phyloP scores from a whole-genome alignment of 306 rosid species.

The Prunus fruticosa region DNA sequence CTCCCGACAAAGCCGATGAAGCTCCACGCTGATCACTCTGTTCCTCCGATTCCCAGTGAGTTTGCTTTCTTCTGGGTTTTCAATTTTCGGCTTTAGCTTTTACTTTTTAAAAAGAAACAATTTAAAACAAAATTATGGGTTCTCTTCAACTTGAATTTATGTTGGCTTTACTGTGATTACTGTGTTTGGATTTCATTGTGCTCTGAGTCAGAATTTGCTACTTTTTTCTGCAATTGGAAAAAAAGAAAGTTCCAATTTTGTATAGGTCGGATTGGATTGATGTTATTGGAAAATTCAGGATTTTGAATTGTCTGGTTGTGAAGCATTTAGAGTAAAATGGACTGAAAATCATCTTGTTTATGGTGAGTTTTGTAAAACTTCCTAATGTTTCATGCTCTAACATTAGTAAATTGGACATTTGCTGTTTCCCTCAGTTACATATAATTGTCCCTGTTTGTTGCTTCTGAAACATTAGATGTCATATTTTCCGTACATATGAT shows the following conservation, averaged over 20 bases:
- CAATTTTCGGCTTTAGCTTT: background rate
- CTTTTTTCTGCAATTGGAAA: too few relatives aligned
- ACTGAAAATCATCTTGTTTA: background rate
- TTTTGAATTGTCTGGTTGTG: background rate
- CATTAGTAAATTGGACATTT: too few relatives aligned
- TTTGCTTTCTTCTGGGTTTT: background rate
- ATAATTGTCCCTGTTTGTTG: too few relatives aligned
- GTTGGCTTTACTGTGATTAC: background rate
- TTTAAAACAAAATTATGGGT: background rate
- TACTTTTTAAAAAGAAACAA: background rate
- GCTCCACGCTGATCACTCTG: constrained; percentile 11
- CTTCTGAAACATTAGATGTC: background rate
- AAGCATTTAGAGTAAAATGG: background rate
- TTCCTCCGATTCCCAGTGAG: constrained; percentile 24
- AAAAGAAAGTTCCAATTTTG: background rate
- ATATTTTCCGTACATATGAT: background rate
- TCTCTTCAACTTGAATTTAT: background rate
- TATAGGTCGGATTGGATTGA: constrained; percentile 1
- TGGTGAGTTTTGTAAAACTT: too few relatives aligned
- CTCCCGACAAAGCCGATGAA: constrained; percentile 19
- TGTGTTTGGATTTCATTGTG: too few relatives aligned
- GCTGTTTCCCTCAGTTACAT: too few relatives aligned
- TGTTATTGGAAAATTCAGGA: background rate
- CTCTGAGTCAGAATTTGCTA: too few relatives aligned
- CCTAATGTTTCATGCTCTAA: too few relatives aligned